A percentile compares a stretch with the other conserved stretches of the same genome.
phyloP scores from a whole-genome alignment of 371 early-diverging fungal species.

The Mucor indicus region DNA sequence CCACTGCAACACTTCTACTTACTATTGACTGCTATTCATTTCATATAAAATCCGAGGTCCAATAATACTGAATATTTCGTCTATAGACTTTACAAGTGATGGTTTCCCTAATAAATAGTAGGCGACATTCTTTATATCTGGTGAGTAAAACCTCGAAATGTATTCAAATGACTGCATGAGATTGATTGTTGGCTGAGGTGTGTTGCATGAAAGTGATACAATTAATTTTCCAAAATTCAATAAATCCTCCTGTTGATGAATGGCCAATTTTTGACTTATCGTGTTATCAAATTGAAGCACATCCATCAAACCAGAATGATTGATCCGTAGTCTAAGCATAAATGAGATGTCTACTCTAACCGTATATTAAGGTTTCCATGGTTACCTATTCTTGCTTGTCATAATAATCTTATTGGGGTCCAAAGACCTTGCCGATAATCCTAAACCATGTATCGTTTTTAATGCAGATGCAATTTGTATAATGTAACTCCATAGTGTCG shows the following conservation, averaged over 20 bases:
- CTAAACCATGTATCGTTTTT: conserved; percentile 76
- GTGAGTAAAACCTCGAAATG: conserved; percentile 70
- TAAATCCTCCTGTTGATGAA: conserved; percentile 85
- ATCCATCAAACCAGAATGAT: conserved; percentile 83
- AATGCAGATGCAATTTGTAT: conserved; percentile 84
- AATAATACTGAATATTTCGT: conserved; percentile 81
- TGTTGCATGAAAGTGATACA: conserved; percentile 76
- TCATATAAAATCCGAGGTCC: conserved; percentile 78
- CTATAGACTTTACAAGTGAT: conserved; percentile 69
- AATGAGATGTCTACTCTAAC: neutral
- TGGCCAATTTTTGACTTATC: conserved; percentile 52
- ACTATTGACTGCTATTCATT: conserved; percentile 69
- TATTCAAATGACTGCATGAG: conserved; percentile 74
- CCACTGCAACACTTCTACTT: conserved; percentile 16
- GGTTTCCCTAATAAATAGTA: conserved; percentile 80
- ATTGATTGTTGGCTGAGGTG: conserved; percentile 45
- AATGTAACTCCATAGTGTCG: conserved; percentile 84
- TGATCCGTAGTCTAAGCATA: conserved; percentile 68
- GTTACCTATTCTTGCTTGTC: conserved; percentile 79
- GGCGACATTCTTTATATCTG: conserved; percentile 79
- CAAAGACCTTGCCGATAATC: conserved; percentile 75
- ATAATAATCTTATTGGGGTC: conserved; percentile 81
- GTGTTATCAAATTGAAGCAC: conserved; percentile 69
- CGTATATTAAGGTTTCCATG: conserved; percentile 33
- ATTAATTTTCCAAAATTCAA: conserved; percentile 86